phyloP scores from a whole-genome alignment of 441 rosid species.

The Populus trichocarpa region DNA sequence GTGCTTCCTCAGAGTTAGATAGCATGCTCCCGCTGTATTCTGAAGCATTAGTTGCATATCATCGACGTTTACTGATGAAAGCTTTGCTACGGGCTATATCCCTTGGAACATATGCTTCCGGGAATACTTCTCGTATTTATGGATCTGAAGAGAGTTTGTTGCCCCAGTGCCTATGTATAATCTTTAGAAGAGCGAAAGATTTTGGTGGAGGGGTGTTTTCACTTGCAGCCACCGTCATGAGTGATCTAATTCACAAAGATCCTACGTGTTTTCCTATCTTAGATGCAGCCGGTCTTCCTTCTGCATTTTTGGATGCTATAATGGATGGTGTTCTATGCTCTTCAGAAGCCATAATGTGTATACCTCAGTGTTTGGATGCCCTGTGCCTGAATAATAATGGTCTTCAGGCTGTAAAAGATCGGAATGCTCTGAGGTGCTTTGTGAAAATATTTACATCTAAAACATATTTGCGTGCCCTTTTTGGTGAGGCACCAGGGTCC shows the following conservation, averaged over 20 bases:
- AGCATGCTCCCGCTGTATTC: slow-evolving; percentile 67
- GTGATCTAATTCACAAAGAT: slow-evolving; percentile 97
- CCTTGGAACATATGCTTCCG: slow-evolving; percentile 96
- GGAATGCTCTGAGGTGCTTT: slow-evolving; percentile 85
- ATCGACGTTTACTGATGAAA: slow-evolving; percentile 74
- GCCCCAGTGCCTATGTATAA: slow-evolving; percentile 83
- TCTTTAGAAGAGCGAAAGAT: slow-evolving; percentile 86
- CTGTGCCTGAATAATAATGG: slow-evolving; percentile 89
- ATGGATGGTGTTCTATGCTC: slow-evolving; percentile 90
- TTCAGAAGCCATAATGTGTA: slow-evolving; percentile 93
- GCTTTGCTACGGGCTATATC: slow-evolving; percentile 91
- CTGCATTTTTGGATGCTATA: slow-evolving; percentile 92
- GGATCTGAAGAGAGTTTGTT: slow-evolving; percentile 89
- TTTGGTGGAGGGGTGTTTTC: slow-evolving; percentile 98
- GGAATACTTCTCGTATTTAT: slow-evolving; percentile 73
- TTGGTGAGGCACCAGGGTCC: slow-evolving; percentile 78
- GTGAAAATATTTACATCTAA: slow-evolving; percentile 86
- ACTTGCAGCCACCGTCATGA: slow-evolving; percentile 95
- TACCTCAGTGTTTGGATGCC: slow-evolving; percentile 98
- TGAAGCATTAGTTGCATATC: slow-evolving; percentile 82
- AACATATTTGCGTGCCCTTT: slow-evolving; percentile 72
- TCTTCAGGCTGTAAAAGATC: slow-evolving; percentile 87
- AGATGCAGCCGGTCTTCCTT: slow-evolving; percentile 90
- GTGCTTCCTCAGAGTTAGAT: slow-evolving; percentile 55
- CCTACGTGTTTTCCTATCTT: slow-evolving; percentile 89